A percentile compares a stretch with the other conserved stretches of the same genome.
These are phyloP conservation scores for Calonectria pauciramosa DNA, from an alignment of 2,329 filamentous ascomycete genomes.

Conservation along the genomic window DNA sequence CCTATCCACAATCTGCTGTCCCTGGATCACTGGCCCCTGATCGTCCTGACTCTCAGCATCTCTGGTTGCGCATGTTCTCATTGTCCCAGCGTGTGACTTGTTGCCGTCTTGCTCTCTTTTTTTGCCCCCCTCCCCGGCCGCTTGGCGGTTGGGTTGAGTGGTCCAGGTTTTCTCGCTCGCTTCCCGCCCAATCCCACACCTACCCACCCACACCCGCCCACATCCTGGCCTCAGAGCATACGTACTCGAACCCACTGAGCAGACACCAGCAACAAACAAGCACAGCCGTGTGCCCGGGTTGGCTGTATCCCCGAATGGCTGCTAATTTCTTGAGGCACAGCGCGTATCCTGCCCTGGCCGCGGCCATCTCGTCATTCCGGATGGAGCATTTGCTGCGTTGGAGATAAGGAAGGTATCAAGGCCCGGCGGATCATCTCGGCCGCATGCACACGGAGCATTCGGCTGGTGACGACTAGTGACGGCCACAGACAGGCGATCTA, in stretches of 20 bases:
- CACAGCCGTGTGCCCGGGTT: not conserved
- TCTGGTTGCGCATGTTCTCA: not conserved
- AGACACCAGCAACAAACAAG: not conserved
- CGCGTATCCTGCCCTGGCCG: not conserved
- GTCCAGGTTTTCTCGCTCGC: not conserved
- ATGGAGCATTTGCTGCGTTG: not conserved
- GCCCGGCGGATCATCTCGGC: not conserved
- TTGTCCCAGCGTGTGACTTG: not conserved
- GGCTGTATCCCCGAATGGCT: not conserved
- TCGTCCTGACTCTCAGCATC: not conserved
- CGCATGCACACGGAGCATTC: not conserved
- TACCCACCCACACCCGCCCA: constrained; percentile 3
- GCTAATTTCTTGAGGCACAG: constrained; percentile 1
- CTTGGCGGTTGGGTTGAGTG: not conserved
- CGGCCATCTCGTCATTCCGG: not conserved
- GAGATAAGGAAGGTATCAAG: not conserved
- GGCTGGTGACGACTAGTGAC: not conserved
- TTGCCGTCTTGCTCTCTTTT: not conserved
- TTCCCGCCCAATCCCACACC: constrained; percentile 1
- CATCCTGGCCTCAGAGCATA: not conserved
- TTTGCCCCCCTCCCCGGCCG: not conserved
- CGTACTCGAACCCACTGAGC: not conserved
- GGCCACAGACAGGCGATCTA: not conserved
- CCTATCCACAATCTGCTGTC: not conserved
- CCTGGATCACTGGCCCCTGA: not conserved